Base-by-base conservation (phyloP, 352 stramenopile species). In the Phytophthora boehmeriae region DNA sequence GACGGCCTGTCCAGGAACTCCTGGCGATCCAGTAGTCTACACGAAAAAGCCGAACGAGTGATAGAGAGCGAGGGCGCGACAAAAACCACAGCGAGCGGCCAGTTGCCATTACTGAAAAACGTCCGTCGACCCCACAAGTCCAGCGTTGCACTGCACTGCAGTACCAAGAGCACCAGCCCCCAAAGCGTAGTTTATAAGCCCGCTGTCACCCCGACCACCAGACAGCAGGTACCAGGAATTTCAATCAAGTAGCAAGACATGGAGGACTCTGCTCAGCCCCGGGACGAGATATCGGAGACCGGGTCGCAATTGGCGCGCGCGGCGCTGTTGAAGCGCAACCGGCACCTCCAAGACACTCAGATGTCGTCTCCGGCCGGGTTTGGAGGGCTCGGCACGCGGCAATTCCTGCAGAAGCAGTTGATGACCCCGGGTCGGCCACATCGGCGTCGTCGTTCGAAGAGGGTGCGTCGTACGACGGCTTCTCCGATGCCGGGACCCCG, bases 361-460 rank as follows among this genome's bases (percentile, higher is more conserved):
- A 47, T 35, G 10, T 48, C 46, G 30, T 70, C 68, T 51, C 54
- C 60, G 14, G 47, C 64, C 28, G 43, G 39, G 32, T 75, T 72
- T 20, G 60, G 59, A 1, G 43, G 25, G 4, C 51, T 74, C 4
- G 60, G 65, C 14, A 72, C 65, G 2, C 59, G 68, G 19, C 58
- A 69, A 45, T 59, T 71, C 32, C 34, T 76, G 3, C 63, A 60
- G 23, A 77, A 77, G 36, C 64, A 77, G 30, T 32, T 65, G 17
- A 58, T 73, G 56, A 73, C 69, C 2, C 69, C 69, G 69, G 65
- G 3, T 77, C 69, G 1, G 69, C 57, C 1, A 77, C 69, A 1
- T 77, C 69, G 16, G 60, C 65, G 13, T 77, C 69, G 30, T 75
- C 69, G 4, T 78, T 75, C 41, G 69, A 78, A 56, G 69, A 75